These are phyloP conservation scores for Coemansia javaensis DNA, from an alignment of 192 early-diverging fungal genomes.

Conservation along the genomic window DNA sequence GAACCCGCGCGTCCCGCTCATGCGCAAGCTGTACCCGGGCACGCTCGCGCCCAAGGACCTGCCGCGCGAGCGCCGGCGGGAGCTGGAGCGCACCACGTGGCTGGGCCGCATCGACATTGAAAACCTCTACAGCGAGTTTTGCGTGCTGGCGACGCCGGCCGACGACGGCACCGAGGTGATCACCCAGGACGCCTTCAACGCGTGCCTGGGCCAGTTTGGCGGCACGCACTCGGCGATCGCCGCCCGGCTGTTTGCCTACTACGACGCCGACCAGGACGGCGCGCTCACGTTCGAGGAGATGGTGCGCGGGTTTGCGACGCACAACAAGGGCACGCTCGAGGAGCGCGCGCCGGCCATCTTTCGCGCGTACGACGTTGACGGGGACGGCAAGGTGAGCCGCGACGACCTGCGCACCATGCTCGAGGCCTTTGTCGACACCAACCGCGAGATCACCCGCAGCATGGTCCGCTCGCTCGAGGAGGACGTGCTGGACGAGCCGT, in stretches of 20 bases:
- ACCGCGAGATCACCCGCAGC: constrained; percentile 83
- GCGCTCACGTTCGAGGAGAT: constrained; percentile 80
- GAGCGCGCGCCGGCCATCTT: constrained; percentile 79
- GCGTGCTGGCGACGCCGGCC: constrained; percentile 61
- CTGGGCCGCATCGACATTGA: constrained; percentile 79
- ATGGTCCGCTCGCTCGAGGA: constrained; percentile 87
- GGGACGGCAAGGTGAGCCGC: constrained; percentile 76
- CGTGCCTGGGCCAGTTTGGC: constrained; percentile 82
- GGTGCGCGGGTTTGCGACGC: constrained; percentile 71
- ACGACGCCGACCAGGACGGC: constrained; percentile 78
- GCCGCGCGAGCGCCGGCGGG: neutral
- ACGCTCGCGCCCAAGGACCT: constrained; percentile 16
- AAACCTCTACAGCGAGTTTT: constrained; percentile 84
- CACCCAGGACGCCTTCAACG: constrained; percentile 70
- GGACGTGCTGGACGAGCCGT: constrained; percentile 62
- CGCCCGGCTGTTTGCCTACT: constrained; percentile 82
- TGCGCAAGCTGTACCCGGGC: constrained; percentile 78
- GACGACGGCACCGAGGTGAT: constrained; percentile 66
- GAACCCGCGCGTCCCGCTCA: constrained; percentile 67
- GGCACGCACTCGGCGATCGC: constrained; percentile 80
- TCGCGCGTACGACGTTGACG: constrained; percentile 87
- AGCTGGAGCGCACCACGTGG: constrained; percentile 15
- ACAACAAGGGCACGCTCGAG: constrained; percentile 83
- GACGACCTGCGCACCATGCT: constrained; percentile 85
- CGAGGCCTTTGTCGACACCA: constrained; percentile 87